Percentiles rank a stretch among this genome's conserved stretches.
Conservation (phyloP, 2,329 filamentous ascomycete species). For the Aspergillus ruber region DNA sequence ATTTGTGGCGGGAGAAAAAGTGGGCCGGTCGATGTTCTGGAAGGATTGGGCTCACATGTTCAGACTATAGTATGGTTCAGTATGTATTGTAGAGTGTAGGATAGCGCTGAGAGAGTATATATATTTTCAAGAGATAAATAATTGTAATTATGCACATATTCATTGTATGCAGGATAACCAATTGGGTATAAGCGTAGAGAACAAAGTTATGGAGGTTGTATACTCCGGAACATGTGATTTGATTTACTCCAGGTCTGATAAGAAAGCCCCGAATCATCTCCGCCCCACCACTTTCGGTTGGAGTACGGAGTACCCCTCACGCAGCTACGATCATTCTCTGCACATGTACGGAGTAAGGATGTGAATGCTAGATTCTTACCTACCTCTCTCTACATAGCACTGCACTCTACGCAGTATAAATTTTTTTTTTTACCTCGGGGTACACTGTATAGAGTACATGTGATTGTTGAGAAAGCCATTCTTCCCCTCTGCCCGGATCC, state of each 20-base stretch:
- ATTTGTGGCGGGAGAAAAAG: too few species aligned
- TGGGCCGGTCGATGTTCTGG: neutral
- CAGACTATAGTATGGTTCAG: neutral
- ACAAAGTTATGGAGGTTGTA: too few species aligned
- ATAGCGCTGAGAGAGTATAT: too few species aligned
- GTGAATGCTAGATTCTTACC: too few species aligned
- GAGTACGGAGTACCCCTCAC: neutral
- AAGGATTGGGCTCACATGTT: neutral
- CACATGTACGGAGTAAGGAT: neutral
- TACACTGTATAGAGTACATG: neutral
- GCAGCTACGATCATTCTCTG: neutral
- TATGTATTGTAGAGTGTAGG: too few species aligned
- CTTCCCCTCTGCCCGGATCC: neutral
- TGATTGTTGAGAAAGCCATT: neutral
- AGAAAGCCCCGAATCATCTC: constrained; percentile 2
- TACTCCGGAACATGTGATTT: neutral
- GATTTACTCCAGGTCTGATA: neutral
- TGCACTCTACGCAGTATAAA: neutral
- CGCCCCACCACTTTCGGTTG: neutral
- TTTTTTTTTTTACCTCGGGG: neutral
- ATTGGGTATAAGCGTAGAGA: too few species aligned
- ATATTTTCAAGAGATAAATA: too few species aligned
- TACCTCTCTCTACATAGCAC: too few species aligned
- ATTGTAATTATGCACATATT: too few species aligned
- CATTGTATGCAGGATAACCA: too few species aligned